Evolutionary conservation across 192 early-diverging fungal genomes (phyloP), one percentile per base, ranked within the genome.

Genomic region (Rhizoclosmatium globosum): DNA sequence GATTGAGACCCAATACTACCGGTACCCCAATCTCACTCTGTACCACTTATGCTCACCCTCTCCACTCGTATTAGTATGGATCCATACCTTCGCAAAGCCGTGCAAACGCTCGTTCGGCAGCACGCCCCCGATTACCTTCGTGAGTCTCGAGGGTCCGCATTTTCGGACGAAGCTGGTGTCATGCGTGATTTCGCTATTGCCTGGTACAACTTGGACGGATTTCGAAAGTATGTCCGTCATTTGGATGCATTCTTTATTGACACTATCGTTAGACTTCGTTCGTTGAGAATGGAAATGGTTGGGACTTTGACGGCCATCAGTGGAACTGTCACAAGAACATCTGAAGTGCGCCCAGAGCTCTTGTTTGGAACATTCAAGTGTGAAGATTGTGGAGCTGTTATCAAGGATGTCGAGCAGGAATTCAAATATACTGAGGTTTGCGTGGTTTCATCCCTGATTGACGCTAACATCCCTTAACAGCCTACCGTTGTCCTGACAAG

Each of bases 281-380:
- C 97, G 80, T 82, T 99, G 61, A 91, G 91, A 61, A 95, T 94
- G 62, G 91, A 93, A 47, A 86, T 87, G 43, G 91, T 98, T 64
- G 98, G 96, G 31, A 87, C 94, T 56, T 88, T 99, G 47, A 86
- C 93, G 46, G 87, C 89, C 47, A 88, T 98, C 50, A 88, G 91
- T 60, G 98, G 98, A 47, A 99, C 98, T 3, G 97, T 99, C 38
- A 99, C 98, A 9, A 85, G 98, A 21, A 99, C 96, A 2, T 96
- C 94, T 53, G 96, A 99, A 87, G 96, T 99, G 43, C 85, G 98
- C 47, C 98, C 98, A 9, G 98, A 99, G 88, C 88, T 99, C 4
- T 66, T 98, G 17, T 92, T 87, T 78, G 98, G 95, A 42, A 92
- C 94, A 6, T 99, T 99, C 82, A 89, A 89, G 44, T 99, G 98